Evolutionary conservation across 108 stramenopile species (phyloP), one percentile per base, ranked within the genome.

Genomic region (Cyclotella choctawhatcheeana): DNA sequence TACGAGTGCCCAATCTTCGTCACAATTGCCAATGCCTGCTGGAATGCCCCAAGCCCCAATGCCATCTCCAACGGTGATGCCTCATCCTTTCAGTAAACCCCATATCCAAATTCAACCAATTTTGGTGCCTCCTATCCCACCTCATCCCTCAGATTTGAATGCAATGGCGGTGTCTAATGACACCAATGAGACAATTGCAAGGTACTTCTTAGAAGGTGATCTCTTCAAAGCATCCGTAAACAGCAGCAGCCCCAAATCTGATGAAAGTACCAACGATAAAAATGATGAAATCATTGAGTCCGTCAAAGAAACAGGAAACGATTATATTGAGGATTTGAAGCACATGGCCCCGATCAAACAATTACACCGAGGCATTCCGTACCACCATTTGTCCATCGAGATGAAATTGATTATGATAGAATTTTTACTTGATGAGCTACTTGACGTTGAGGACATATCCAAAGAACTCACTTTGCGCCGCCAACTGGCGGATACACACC

Each of bases 351-450:
- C 90, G 25, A 48, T 91, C 17, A 67, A 81, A 44, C 56, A 53
- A 10, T 58, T 93, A 64, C 74, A 83, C 51, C 43, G 61, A 24
- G 90, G 90, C n/a, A 59, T 83, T 22, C 86, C 93, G 17, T 90
- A 92, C 61, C 88, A 90, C 72, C 82, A 74, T 32, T 69, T 94
- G 26, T 68, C 81, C 17, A 20, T 90, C 2, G 71, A 85, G 24
- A 32, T 85, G 8, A 94, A 94, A 58, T 44, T 94, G 2, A 43
- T 32, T 13, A 88, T 94, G 20, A 64, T 94, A 24, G 91, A 94
- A 69, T 94, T 89, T 47, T 82, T 94, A 2, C 74, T 89, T 8
- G 93, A 94, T 55, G 90, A 94, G 32, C 70, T 94, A 0, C 40
- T 94, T 27, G 44, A 78, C 30, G 70, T 89, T 14, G 85, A 86